These are phyloP conservation scores for Melaleuca alternifolia DNA, from an alignment of 345 rosid genomes.

Conservation along the genomic window DNA sequence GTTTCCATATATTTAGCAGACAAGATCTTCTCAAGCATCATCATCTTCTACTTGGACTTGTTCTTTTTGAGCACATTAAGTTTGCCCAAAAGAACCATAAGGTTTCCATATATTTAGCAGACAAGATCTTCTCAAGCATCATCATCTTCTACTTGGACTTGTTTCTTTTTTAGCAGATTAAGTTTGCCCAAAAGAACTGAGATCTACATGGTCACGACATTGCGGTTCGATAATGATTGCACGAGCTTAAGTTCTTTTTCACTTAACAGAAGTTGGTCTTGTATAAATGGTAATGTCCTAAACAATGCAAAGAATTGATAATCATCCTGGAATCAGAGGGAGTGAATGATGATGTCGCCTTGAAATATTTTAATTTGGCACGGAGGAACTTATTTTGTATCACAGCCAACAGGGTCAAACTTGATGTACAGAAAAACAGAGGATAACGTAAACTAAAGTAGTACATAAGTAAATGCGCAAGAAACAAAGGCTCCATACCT, in stretches of 20 bases:
- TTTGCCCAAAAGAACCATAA: not conserved
- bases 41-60: not conserved
- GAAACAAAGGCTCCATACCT: fast-evolving
- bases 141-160: not conserved
- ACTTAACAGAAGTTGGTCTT: too few species aligned
- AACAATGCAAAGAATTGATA: fast-evolving
- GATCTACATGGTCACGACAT: too few species aligned
- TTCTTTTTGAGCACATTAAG: not conserved
- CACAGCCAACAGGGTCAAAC: too few species aligned
- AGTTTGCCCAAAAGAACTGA: not conserved
- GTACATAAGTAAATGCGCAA: not conserved
- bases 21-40: not conserved
- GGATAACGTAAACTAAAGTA: not conserved
- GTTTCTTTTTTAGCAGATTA: not conserved
- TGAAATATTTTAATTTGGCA: too few species aligned
- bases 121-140: not conserved
- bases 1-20: not conserved
- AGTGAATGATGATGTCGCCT: not conserved
- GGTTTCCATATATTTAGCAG: not conserved
- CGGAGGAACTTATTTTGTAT: too few species aligned
- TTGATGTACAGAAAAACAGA: not conserved
- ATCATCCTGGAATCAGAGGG: not conserved
- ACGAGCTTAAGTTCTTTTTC: too few species aligned
- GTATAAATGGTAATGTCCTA: not conserved
- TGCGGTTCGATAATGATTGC: too few species aligned